Percentiles rank a stretch among this genome's conserved stretches.
Evolutionary conservation across 805 yeast genomes (phyloP).

Genomic region (Candida bentonensis): DNA sequence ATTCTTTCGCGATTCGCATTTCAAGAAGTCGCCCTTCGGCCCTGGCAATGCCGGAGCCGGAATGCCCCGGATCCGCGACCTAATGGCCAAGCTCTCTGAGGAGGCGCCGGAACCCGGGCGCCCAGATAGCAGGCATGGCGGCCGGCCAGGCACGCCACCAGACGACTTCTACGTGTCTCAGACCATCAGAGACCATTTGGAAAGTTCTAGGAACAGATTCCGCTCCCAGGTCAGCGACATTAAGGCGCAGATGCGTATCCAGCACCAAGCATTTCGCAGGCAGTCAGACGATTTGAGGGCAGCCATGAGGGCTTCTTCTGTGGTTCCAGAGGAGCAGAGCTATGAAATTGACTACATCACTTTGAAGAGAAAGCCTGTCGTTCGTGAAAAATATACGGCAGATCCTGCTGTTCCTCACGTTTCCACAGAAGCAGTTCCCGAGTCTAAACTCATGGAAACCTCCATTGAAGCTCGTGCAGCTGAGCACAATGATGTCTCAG

Average conservation of each 20-base stretch:
- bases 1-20: not conserved
- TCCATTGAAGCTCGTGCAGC: too few species aligned
- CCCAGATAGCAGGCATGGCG: not conserved
- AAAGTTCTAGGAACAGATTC: not conserved
- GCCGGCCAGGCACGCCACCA: not conserved
- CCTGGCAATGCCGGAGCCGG: not conserved
- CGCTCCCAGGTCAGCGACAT: not conserved
- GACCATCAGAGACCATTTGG: not conserved
- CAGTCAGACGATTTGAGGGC: not conserved
- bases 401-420: not conserved
- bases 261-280: not conserved
- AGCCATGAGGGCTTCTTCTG: not conserved
- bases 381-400: not conserved
- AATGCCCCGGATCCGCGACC: not conserved
- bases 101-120: not conserved
- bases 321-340: not conserved
- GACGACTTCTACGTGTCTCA: not conserved
- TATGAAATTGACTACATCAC: conserved; percentile 1
- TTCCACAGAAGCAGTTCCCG: not conserved
- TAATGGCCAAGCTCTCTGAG: not conserved
- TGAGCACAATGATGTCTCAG: too few species aligned
- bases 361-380: not conserved
- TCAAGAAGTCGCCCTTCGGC: not conserved
- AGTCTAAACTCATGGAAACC: too few species aligned
- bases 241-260: not conserved